Base-by-base conservation (phyloP, 2,329 filamentous ascomycete genomes). In the Alternaria tenuissima region DNA sequence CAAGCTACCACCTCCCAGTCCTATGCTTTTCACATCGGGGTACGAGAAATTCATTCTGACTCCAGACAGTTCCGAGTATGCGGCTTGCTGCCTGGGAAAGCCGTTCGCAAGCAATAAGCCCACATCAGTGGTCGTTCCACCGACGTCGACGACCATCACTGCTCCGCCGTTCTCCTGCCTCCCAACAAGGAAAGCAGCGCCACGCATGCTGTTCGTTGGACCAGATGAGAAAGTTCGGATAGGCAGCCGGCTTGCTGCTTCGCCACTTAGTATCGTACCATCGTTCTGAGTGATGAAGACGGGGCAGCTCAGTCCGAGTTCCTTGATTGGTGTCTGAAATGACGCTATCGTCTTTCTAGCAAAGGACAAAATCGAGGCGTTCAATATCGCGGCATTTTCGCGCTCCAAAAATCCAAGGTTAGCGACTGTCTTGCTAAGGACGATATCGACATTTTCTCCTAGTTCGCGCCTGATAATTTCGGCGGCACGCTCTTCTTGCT, bases 111-210 rank as follows among this genome's bases (percentile, higher is more conserved):
- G 81, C 4, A 91, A 73, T 0, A 89, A 74, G 0, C 88, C 87
- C 11, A 89, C 86, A 64, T 90, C 88, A 0, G 87, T 86, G 0
- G 88, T 90, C 0, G 88, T 91, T 3, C 88, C 88, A 0, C 88
- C 88, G 54, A 91, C 86, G 67, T 91, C 88, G 2, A 90, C 84
- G 0, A 90, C 88, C 79, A 90, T 86, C 65, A 86, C 39, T 79
- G 85, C 62, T 82, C 86, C 71, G 8, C 66, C 66, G 16, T 71
- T 64, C 34, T 69, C 59, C 51, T 74, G 62, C 44, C 70, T 72
- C 6, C 75, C 76, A 7, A 77, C 69, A 0, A 79, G 61, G 52
- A 78, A 83, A 1, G 80, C 80, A 11, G 83, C 84, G 11, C 84
- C 84, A 12, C 82, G 80, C 80, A 86, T 84, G 8, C 81, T 84